phyloP scores from a whole-genome alignment of 164 flowering plant genomes.

The Magnolia kwangsiensis region DNA sequence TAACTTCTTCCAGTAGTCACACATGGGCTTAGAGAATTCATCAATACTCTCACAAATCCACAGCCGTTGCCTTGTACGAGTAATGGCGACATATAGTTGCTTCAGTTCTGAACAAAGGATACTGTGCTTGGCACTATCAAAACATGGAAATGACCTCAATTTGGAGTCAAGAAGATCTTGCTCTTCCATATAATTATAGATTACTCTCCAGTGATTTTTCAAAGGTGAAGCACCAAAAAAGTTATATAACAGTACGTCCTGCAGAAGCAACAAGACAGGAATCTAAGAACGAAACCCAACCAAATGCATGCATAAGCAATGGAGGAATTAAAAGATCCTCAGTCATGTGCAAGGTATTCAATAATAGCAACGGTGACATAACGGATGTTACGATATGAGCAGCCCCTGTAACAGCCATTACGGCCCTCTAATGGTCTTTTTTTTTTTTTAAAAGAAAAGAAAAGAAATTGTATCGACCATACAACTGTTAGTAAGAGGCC shows the following conservation, averaged over 20 bases:
- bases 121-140: conserved; percentile 46
- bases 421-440: no score
- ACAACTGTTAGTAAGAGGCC: no score
- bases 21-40: conserved; percentile 54
- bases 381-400: no score
- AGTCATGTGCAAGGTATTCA: no score
- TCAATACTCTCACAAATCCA: conserved; percentile 70
- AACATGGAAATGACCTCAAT: conserved; percentile 36
- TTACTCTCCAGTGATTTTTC: conserved; percentile 66
- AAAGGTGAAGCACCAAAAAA: conserved; percentile 72
- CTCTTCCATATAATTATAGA: conserved; percentile 63
- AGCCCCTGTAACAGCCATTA: no score
- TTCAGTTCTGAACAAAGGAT: conserved; percentile 74
- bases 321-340: no score
- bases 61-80: conserved; percentile 77
- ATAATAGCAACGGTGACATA: no score
- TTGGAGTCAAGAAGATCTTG: conserved; percentile 33
- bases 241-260: conserved; percentile 80
- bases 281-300: background rate
- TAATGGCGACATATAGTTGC: conserved; percentile 80
- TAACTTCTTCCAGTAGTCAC: conserved; percentile 69
- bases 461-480: no score
- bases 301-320: no score
- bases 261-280: conserved; percentile 9
- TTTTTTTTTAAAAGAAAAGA: no score